Percentiles rank a stretch among this genome's conserved stretches.
Conservation (phyloP, 108 stramenopile species). For the Pinguiococcus pyrenoidosus region DNA sequence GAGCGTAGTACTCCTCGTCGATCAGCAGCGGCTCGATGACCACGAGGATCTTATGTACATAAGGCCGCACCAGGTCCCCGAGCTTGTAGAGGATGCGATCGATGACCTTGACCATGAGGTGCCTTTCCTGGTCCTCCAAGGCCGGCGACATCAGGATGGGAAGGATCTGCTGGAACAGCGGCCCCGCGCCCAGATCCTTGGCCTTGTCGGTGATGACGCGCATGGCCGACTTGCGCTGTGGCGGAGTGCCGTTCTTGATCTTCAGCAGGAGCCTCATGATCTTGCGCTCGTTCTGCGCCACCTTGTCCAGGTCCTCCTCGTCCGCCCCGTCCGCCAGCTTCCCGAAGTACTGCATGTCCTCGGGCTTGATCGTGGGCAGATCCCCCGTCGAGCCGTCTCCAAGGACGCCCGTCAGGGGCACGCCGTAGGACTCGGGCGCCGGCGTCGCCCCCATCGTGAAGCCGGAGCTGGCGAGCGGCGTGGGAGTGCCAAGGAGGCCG, state of each 20-base stretch:
- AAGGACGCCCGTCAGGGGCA: constrained; percentile 56
- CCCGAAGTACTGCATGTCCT: constrained; percentile 67
- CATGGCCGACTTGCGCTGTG: constrained; percentile 93
- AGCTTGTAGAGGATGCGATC: constrained; percentile 95
- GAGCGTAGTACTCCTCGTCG: constrained; percentile 97
- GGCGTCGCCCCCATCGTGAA: constrained; percentile 85
- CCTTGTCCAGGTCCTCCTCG: constrained; percentile 22
- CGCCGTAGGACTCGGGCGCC: constrained; percentile 80
- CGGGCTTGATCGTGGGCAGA: constrained; percentile 89
- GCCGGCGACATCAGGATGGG: constrained; percentile 93
- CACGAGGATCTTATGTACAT: constrained; percentile 87
- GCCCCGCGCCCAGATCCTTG: constrained; percentile 77
- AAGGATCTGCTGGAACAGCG: constrained; percentile 89
- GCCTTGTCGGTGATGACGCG: constrained; percentile 94
- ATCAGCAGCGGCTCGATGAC: constrained; percentile 95
- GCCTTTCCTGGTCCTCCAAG: constrained; percentile 96
- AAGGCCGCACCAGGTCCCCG: constrained; percentile 89
- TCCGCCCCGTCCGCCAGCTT: constrained; percentile 15
- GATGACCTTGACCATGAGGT: constrained; percentile 91
- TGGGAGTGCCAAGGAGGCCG: constrained; percentile 75
- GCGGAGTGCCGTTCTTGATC: constrained; percentile 95
- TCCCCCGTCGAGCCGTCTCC: constrained; percentile 43
- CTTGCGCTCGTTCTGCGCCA: constrained; percentile 21
- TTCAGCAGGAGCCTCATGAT: constrained; percentile 86
- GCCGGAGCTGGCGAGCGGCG: constrained; percentile 66